phyloP scores from a whole-genome alignment of 192 early-diverging fungal genomes.

The Linnemannia schmuckeri region DNA sequence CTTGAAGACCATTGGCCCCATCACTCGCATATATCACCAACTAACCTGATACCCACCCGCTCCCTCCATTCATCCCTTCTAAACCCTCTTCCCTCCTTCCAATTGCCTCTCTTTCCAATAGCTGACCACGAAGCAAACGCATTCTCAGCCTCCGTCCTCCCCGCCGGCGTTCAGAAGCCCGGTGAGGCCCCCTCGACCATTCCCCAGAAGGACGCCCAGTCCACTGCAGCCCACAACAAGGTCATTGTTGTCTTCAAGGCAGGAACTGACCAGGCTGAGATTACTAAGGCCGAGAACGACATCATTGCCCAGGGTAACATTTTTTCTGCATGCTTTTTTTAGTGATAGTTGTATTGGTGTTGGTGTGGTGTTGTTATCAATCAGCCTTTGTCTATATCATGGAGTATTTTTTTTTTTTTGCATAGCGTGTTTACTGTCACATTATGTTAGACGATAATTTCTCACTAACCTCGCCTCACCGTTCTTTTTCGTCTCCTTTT shows the following conservation, averaged over 20 bases:
- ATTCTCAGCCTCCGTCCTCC: slow-evolving; percentile 26
- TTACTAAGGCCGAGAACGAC: slow-evolving; percentile 14
- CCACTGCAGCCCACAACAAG: not conserved
- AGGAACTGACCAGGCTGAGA: slow-evolving; percentile 57
- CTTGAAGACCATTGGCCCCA: no score
- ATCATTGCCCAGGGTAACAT: slow-evolving; percentile 24
- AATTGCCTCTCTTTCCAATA: not conserved
- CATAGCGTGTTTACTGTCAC: no score
- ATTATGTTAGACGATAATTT: not conserved
- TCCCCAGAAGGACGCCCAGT: slow-evolving; percentile 5
- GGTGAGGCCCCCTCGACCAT: not conserved
- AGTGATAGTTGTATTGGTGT: no score
- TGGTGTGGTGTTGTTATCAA: no score
- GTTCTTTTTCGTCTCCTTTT: not conserved
- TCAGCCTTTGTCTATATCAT: no score
- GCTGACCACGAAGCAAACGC: not conserved
- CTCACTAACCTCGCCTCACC: not conserved
- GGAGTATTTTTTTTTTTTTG: no score
- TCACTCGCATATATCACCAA: not conserved
- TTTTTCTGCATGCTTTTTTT: not conserved
- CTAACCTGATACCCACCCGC: not conserved
- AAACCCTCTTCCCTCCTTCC: not conserved
- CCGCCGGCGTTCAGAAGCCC: slow-evolving; percentile 23
- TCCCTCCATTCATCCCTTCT: not conserved
- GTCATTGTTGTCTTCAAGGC: slow-evolving; percentile 70